Evolutionary conservation across 2,329 filamentous ascomycete genomes (phyloP).

Genomic region (Ophiostoma himal-ulmi): DNA sequence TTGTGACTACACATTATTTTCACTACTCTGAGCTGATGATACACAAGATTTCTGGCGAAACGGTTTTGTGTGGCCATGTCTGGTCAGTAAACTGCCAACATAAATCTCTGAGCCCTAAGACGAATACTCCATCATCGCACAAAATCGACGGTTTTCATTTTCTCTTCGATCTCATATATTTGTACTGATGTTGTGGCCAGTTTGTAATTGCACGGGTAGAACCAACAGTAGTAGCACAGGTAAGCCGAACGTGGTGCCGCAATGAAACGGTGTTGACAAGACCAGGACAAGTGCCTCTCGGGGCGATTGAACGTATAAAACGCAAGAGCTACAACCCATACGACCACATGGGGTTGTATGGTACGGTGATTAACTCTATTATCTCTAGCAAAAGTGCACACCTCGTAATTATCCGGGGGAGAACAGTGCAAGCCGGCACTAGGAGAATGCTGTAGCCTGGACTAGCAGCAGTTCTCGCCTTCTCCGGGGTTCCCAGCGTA

Average conservation of each 20-base stretch:
- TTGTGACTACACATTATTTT: background rate
- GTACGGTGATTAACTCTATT: background rate
- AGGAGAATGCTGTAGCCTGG: background rate
- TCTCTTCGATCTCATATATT: background rate
- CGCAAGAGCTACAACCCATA: background rate
- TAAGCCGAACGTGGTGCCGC: background rate
- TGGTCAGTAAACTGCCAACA: background rate
- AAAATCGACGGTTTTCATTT: background rate
- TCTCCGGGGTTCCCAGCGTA: constrained; percentile 2
- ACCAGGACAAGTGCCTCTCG: background rate
- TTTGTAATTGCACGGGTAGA: background rate
- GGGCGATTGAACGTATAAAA: background rate
- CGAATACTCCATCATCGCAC: background rate
- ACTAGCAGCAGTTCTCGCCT: background rate
- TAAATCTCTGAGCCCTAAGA: background rate
- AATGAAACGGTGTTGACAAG: background rate
- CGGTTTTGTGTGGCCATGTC: background rate
- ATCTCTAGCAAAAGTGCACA: background rate
- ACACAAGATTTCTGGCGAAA: background rate
- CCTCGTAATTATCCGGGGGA: background rate
- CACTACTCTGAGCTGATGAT: too few relatives aligned
- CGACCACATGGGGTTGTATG: background rate
- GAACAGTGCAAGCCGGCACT: background rate
- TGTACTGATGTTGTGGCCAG: background rate
- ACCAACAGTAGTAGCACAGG: background rate